Evolutionary conservation across 2,329 filamentous ascomycete species (phyloP).

Genomic region (Talaromyces sp.): DNA sequence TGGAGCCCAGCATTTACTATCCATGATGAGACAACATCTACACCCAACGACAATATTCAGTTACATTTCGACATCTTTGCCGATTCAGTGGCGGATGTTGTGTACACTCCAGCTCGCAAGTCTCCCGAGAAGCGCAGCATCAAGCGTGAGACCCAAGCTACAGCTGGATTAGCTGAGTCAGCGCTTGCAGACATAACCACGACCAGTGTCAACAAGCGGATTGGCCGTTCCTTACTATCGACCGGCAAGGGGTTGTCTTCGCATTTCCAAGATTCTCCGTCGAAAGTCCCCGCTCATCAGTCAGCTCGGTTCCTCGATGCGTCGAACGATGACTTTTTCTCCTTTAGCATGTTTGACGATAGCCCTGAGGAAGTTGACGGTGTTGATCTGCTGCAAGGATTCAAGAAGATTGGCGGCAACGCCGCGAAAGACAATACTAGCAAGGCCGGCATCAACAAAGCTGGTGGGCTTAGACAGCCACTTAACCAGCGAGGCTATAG

Average conservation of each 20-base stretch:
- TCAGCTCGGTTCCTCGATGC: constrained; percentile 33
- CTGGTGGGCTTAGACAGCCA: constrained; percentile 30
- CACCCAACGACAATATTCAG: constrained; percentile 42
- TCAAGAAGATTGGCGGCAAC: constrained; percentile 45
- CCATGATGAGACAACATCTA: constrained; percentile 41
- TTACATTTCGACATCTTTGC: constrained; percentile 56
- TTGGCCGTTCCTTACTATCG: constrained; percentile 34
- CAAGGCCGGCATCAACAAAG: constrained; percentile 31
- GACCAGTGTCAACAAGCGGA: constrained; percentile 34
- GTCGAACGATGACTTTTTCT: constrained; percentile 45
- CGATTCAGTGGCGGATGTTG: constrained; percentile 37
- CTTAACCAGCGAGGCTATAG: constrained; percentile 33
- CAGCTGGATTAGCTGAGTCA: not conserved
- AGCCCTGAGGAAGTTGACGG: constrained; percentile 42
- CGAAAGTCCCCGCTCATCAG: constrained; percentile 31
- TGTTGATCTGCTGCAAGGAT: constrained; percentile 46
- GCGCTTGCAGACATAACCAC: constrained; percentile 49
- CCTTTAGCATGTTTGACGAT: constrained; percentile 48
- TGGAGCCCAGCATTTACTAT: constrained; percentile 53
- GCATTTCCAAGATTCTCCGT: constrained; percentile 38
- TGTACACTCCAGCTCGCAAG: constrained; percentile 40
- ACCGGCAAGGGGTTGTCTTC: constrained; percentile 29
- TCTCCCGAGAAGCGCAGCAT: constrained; percentile 56
- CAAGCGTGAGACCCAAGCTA: constrained; percentile 47
- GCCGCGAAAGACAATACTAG: constrained; percentile 21